Conservation (phyloP, 306 rosid genomes). For the Cajanus cajan region DNA sequence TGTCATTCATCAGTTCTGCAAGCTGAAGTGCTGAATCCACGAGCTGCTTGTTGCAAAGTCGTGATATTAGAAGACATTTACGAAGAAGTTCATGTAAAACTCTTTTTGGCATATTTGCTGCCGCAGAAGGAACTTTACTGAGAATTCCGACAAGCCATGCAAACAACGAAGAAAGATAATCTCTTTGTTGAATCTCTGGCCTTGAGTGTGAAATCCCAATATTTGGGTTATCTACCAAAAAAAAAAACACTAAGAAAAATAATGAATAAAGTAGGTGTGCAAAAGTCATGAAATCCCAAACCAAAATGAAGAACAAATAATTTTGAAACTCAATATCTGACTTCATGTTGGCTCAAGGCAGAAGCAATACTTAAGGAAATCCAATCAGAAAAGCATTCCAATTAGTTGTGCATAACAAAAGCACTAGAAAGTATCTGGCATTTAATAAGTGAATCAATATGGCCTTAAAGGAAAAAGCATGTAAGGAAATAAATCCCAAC, state of each 20-base stretch:
- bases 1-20: constrained; percentile 52
- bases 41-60: constrained; percentile 59
- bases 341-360: constrained; percentile 4
- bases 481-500: background rate
- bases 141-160: constrained; percentile 67
- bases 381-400: background rate
- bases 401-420: background rate
- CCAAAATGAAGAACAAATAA: background rate
- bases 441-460: background rate
- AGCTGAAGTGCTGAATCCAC: constrained; percentile 60
- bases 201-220: constrained; percentile 31
- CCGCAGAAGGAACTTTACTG: constrained; percentile 37
- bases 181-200: constrained; percentile 36
- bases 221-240: constrained; percentile 37
- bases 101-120: constrained; percentile 42
- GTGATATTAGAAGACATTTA: constrained; percentile 62
- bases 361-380: background rate
- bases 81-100: constrained; percentile 56
- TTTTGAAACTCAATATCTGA: background rate
- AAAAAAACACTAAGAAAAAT: constrained; percentile 3
- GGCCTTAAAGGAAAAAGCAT: background rate
- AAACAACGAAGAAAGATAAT: constrained; percentile 67
- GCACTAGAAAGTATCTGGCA: background rate
- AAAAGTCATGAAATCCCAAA: background rate
- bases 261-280: background rate